Evolutionary conservation across 2,329 filamentous ascomycete genomes (phyloP).

Genomic region (Ciborinia camelliae): DNA sequence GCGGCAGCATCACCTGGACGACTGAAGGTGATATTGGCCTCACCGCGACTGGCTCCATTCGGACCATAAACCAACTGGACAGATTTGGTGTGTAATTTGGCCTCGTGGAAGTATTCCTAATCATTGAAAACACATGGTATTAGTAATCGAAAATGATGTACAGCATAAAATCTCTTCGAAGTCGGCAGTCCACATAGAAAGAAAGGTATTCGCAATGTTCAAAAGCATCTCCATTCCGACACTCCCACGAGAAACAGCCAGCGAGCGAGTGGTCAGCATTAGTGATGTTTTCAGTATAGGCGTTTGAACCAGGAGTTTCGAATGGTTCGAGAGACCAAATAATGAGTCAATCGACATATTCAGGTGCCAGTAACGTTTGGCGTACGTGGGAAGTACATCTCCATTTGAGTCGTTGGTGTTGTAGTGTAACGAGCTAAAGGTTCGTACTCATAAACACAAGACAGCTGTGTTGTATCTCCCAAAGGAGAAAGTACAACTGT

Average conservation of each 20-base stretch:
- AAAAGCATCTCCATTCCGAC: slow-evolving; percentile 5
- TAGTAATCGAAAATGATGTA: slow-evolving; percentile 55
- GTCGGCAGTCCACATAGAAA: slow-evolving; percentile 34
- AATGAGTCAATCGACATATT: not conserved
- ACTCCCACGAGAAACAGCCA: slow-evolving; percentile 43
- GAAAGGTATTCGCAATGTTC: slow-evolving; percentile 23
- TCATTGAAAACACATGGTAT: slow-evolving; percentile 53
- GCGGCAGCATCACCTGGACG: slow-evolving; percentile 78
- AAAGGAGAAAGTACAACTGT: not conserved
- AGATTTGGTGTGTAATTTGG: slow-evolving; percentile 37
- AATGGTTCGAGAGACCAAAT: not conserved
- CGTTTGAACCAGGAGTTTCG: not conserved
- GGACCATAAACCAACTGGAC: slow-evolving; percentile 88
- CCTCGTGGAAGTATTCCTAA: slow-evolving; percentile 95
- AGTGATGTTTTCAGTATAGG: slow-evolving; percentile 37
- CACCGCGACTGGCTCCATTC: slow-evolving; percentile 85
- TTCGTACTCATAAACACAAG: not conserved
- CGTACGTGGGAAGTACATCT: not conserved
- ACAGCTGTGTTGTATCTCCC: not conserved
- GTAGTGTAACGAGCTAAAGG: not conserved
- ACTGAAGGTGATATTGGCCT: slow-evolving; percentile 83
- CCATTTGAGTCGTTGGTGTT: not conserved
- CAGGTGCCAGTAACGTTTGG: not conserved
- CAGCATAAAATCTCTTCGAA: slow-evolving; percentile 34
- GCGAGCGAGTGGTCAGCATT: slow-evolving; percentile 58